Conservation (phyloP, 106 monocot species). For the Amphibolis antarctica region DNA sequence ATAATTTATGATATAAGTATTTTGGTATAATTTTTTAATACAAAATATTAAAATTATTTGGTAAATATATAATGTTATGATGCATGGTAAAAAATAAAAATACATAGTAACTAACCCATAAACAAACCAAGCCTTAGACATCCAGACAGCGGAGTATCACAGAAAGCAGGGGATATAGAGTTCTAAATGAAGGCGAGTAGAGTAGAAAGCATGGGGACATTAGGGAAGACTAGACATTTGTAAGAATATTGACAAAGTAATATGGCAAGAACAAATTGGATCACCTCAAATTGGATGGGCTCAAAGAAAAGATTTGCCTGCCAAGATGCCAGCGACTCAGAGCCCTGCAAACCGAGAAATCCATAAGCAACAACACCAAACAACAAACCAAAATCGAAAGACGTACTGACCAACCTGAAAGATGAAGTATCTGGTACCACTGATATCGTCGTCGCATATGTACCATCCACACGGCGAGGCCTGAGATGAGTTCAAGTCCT, state of each 20-base stretch:
- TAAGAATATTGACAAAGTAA: neutral
- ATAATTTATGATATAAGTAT: too few relatives aligned
- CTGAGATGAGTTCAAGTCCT: constrained; percentile 54
- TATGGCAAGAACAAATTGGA: neutral
- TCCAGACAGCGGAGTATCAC: too few relatives aligned
- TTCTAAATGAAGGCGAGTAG: neutral
- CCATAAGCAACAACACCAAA: neutral
- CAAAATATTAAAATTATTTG: too few relatives aligned
- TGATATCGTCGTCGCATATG: constrained; percentile 66
- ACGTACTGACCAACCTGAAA: constrained; percentile 51
- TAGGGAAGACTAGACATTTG: too few relatives aligned
- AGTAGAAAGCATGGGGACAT: too few relatives aligned
- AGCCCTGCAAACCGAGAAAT: constrained; percentile 47
- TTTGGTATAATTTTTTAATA: too few relatives aligned
- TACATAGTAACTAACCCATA: too few relatives aligned
- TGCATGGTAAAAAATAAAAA: too few relatives aligned
- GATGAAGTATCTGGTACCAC: constrained; percentile 63
- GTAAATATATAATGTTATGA: too few relatives aligned
- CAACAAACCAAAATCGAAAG: neutral
- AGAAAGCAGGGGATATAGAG: too few relatives aligned
- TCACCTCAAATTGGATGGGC: constrained; percentile 89
- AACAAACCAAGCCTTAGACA: too few relatives aligned
- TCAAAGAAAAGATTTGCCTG: constrained; percentile 93
- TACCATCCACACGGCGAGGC: constrained; percentile 78
- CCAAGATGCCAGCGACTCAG: constrained; percentile 83